phyloP scores from a whole-genome alignment of 257 asterid species.

The Scutellaria baicalensis region DNA sequence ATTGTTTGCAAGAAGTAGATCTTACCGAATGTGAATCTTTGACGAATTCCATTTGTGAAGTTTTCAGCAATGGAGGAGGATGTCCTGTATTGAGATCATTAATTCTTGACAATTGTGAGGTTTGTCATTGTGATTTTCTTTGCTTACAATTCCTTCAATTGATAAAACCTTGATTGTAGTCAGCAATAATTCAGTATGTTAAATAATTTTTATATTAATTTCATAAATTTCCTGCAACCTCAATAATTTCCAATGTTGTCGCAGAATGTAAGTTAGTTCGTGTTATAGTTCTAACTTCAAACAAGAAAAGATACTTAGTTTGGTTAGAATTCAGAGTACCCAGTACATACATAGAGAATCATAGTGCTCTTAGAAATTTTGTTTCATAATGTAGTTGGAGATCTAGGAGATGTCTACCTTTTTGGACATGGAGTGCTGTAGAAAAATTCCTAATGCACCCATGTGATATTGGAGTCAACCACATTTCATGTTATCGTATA shows the following conservation, averaged over 20 bases:
- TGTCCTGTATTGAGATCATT: too few species aligned
- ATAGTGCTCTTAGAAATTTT: neutral
- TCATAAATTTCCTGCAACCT: too few species aligned
- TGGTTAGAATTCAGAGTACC: neutral
- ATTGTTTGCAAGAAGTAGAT: conserved; percentile 82
- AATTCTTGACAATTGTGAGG: too few species aligned
- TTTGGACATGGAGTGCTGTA: neutral
- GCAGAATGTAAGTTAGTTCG: too few species aligned
- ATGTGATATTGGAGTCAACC: neutral
- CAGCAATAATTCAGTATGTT: neutral
- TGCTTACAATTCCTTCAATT: neutral
- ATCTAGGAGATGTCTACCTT: neutral
- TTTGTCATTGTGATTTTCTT: too few species aligned
- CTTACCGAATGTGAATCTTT: conserved; percentile 93
- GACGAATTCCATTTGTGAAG: too few species aligned
- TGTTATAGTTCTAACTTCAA: neutral
- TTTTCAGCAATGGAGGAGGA: too few species aligned
- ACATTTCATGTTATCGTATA: neutral
- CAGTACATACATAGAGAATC: neutral
- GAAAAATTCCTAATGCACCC: neutral
- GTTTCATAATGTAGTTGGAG: neutral
- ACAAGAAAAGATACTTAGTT: neutral
- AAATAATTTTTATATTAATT: neutral
- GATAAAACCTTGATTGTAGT: neutral
- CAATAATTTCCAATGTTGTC: too few species aligned